These are phyloP conservation scores for Myxozyma monticola DNA, from an alignment of 805 yeast genomes.

Conservation along the genomic window DNA sequence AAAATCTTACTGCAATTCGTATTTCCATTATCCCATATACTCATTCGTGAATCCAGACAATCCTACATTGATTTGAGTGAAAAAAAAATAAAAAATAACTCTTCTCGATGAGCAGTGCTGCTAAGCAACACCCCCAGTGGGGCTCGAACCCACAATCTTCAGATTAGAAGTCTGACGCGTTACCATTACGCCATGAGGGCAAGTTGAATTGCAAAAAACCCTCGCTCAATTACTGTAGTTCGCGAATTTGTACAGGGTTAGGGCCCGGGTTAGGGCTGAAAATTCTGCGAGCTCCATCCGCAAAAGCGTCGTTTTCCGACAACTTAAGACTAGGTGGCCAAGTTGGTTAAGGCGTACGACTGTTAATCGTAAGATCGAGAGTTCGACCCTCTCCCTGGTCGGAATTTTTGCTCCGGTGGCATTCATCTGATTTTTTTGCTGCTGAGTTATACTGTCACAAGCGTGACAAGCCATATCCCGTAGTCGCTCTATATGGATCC, in stretches of 20 bases:
- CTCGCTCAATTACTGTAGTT: background rate
- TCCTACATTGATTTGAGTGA: background rate
- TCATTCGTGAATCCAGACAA: too few relatives aligned
- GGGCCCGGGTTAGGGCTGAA: too few relatives aligned
- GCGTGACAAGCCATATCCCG: too few relatives aligned
- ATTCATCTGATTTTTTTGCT: too few relatives aligned
- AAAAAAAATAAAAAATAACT: conserved; percentile 12
- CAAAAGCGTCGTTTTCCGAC: too few relatives aligned
- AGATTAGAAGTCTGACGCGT: conserved; percentile 35
- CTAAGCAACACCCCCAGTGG: conserved; percentile 31
- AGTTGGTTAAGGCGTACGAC: conserved; percentile 38
- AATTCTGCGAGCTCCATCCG: too few relatives aligned
- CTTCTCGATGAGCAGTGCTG: conserved; percentile 11
- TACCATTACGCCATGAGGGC: conserved; percentile 35
- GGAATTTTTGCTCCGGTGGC: too few relatives aligned
- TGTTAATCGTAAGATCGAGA: conserved; percentile 37
- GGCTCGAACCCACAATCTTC: conserved; percentile 35
- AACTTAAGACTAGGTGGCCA: conserved; percentile 36
- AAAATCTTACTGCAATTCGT: too few relatives aligned
- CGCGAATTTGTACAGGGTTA: too few relatives aligned
- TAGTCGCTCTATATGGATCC: too few relatives aligned
- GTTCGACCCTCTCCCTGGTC: conserved; percentile 37
- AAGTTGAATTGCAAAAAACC: background rate
- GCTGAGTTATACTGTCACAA: too few relatives aligned
- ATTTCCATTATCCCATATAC: too few relatives aligned